These are phyloP conservation scores for Cyamopsis tetragonoloba DNA, from an alignment of 306 rosid genomes.

Conservation along the genomic window DNA sequence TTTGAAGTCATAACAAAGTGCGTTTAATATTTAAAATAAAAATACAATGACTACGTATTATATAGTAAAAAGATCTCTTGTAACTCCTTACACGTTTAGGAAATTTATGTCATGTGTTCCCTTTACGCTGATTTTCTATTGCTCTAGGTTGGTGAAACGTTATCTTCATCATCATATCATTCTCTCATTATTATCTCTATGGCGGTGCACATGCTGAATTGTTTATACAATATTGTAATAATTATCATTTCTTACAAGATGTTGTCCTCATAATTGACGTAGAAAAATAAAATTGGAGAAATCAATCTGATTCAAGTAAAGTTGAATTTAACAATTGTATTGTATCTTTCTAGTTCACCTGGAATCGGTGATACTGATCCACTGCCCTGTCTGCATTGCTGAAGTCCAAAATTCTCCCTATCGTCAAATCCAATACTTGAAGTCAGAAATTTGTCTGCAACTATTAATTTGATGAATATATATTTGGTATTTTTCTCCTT, in stretches of 20 bases:
- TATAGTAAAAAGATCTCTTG: neutral
- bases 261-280: neutral
- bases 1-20: neutral
- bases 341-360: constrained; percentile 43
- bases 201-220: constrained; percentile 29
- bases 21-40: neutral
- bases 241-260: neutral
- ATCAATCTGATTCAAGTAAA: constrained; percentile 9
- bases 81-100: neutral
- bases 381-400: constrained; percentile 90
- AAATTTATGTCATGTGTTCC: constrained; percentile 12
- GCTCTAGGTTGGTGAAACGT: constrained; percentile 29
- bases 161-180: constrained; percentile 15
- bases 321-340: constrained; percentile 20
- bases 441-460: constrained; percentile 16
- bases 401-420: constrained; percentile 91
- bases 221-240: constrained; percentile 9
- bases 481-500: neutral
- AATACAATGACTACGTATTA: neutral
- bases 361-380: constrained; percentile 91
- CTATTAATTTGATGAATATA: too few species aligned
- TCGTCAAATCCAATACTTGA: constrained; percentile 24
- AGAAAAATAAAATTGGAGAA: neutral
- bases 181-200: neutral
- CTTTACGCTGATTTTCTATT: constrained; percentile 4